Base-by-base conservation (phyloP, 768 basidiomycete species). In the Obba rivulosa region DNA sequence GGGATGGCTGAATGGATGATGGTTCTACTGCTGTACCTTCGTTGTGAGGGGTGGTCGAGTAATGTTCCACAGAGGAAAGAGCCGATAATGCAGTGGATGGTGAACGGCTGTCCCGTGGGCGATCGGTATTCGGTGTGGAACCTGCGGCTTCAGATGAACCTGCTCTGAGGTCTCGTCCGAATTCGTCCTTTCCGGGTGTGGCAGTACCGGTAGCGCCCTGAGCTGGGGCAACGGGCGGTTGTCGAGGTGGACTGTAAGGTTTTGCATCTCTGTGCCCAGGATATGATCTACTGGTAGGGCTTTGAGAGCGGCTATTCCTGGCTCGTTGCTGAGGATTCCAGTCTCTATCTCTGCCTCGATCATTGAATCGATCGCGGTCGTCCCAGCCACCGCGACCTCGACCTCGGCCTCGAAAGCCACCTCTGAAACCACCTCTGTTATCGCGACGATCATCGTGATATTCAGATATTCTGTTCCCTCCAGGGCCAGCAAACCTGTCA, bases 111-210 rank as follows among this genome's bases (percentile, higher is more conserved):
- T 31, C 28, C 13, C 28, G 28, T 31, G 13, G 5, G 13, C 5
- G 7, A 31, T 31, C 28, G 28, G 13, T 13, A 31, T 31, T 31
- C 13, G 28, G 28, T 31, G 5, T 5, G 13, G 54, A 38, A 10
- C 20, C 23, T 13, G 47, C 22, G 13, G 45, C 43, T 34, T 40
- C 37, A 51, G 51, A 76, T 70, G 85, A 81, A 36, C 69, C 66
- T 31, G 77, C 69, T 57, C 88, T 76, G 60, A 89, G 75, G 63
- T 91, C 87, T 58, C 89, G 82, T 56, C 89, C 88, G 66, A 92
- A 92, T 66, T 92, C 88, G 76, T 92, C 88, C 66, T 81, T 88
- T 49, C 70, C 81, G n/a, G 63, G 55, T 45, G 61, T 61, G 42
- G 60, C 68, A 44, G 54, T 54, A n/a, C 17, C 31, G 41, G 44